Base-by-base conservation (phyloP, 2,329 filamentous ascomycete genomes). In the Arthroderma uncinatum region DNA sequence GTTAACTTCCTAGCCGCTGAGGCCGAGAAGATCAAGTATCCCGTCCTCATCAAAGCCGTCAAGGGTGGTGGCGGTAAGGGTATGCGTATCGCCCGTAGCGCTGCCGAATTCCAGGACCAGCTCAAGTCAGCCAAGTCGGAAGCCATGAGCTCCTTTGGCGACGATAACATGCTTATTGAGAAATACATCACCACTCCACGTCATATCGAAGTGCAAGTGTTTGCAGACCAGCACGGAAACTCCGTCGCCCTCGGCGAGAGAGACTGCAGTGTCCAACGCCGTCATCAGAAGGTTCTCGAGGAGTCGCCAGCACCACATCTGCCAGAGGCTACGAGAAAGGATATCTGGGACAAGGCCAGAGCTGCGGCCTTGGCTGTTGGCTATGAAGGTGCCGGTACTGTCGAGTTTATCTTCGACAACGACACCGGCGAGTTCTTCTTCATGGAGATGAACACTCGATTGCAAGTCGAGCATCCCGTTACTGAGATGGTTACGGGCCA, bases 391-490 rank as follows among this genome's bases (percentile, higher is more conserved):
- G 82, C 82, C 3, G 82, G 82, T 4, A 85, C 82, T 0, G 82
- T 85, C 0, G 82, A 85, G 62, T 85, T 85, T 67, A 85, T 85
- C 62, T 84, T 85, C 64, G 82, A 85, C 68, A 85, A 84, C 61
- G 82, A 85, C 56, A 78, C 76, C 2, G 81, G 80, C 37, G 75
- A 83, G 44, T 85, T 85, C 71, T 85, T 82, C 70, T 85, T 85
- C 71, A 85, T 85, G 82, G 82, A 85, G 64, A 85, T 85, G 82
- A 85, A 85, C 67, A 85, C 93, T 0, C 81, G 93, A 54, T 76
- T 98, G 19, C 93, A 98, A 72, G 93, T 98, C 53, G 93, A 98
- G 74, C 93, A 98, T 66, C 93, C 93, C 0, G 93, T 97, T 19
- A 97, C 85, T 0, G 87, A 91, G 68, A 84, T 86, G 78, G 83